Evolutionary conservation across 768 basidiomycete species (phyloP), one percentile per base, ranked within the genome.

Genomic region (Tulasnella sp.): DNA sequence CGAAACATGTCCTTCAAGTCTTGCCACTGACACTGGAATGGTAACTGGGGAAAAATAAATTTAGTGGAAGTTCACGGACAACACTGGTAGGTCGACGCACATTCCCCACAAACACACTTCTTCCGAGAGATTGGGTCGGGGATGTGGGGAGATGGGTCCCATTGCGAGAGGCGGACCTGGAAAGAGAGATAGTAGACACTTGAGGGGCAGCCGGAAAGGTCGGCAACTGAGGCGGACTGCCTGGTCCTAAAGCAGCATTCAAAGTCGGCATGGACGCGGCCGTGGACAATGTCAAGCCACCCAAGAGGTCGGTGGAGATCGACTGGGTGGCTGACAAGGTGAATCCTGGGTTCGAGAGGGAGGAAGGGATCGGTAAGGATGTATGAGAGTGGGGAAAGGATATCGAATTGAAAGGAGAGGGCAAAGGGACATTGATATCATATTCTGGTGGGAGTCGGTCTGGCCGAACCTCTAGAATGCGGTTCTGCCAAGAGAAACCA

Each of bases 1-100:
- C 94, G 83, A 83, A 98, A 97, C 27, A 98, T 74, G 69, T 98
- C 94, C 67, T 98, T 98, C 56, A 98, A 73, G 68, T 98, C 94
- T 68, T 99, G 94, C 94, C 94, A 99, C 29, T 92, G 90, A 63
- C 84, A 85, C 64, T 92, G 90, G 70, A 91, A 92, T 0, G 90
- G 90, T 14, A 93, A 78, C 88, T 91, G 56, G 59, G 12, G 45
- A 48, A 48, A 23, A 9, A 32, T 11, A 12, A 12, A 14, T 12
- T 46, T 12, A 21, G 21, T 9, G 11, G 11, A 21, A 46, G 23
- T 45, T 37, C n/a, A n/a, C n/a, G n/a, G n/a, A n/a, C n/a, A n/a
- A n/a, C n/a, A n/a, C n/a, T n/a, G n/a, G n/a, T 56, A 19, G 21
- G 56, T 57, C 50, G 45, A 77, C 84, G 67, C 66, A 91, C 88